Evolutionary conservation across 2,329 filamentous ascomycete genomes (phyloP), one percentile per base, ranked within the genome.

Genomic region (Hypoxylon sp.): DNA sequence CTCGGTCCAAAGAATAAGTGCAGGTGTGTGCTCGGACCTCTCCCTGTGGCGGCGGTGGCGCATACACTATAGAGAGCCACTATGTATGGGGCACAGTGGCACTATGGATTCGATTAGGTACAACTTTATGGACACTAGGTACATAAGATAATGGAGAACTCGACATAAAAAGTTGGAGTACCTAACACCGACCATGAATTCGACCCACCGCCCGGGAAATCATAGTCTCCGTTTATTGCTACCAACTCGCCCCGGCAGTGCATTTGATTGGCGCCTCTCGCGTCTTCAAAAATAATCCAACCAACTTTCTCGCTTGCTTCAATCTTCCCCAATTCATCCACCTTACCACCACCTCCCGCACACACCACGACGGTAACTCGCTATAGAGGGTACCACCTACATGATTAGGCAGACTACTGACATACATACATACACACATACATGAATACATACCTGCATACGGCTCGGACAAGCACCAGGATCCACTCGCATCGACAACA

Each of bases 251-350:
- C 27, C 59, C 61, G 59, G 61, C 60, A 64, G 25, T 67, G 58
- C 7, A 63, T 71, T 72, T 72, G 70, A 72, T 72, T 72, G 70
- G 70, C 70, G 70, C 64, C 70, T 70, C 53, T 60, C 70, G 70
- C 70, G 70, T 70, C 60, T 72, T 64, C 37, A 59, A 63, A 66
- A 65, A 68, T 64, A 64, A 56, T 50, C 55, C 40, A 42, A 55
- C 49, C 49, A 11, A 53, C 13, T 44, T 53, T 31, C 20, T 42
- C 48, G 22, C 50, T 54, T 53, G 56, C 49, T 33, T 53, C 25
- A 46, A 58, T 40, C 48, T 27, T 37, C 27, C 35, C 31, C 27
- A 44, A 35, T 64, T 55, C 61, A 50, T 61, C 53, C 51, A 57
- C 61, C 33, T 64, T 61, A 55, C 60, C 35, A 46, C 58, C 37